These are phyloP conservation scores for Ajuga reptans DNA, from an alignment of 305 asterid genomes.

Conservation along the genomic window DNA sequence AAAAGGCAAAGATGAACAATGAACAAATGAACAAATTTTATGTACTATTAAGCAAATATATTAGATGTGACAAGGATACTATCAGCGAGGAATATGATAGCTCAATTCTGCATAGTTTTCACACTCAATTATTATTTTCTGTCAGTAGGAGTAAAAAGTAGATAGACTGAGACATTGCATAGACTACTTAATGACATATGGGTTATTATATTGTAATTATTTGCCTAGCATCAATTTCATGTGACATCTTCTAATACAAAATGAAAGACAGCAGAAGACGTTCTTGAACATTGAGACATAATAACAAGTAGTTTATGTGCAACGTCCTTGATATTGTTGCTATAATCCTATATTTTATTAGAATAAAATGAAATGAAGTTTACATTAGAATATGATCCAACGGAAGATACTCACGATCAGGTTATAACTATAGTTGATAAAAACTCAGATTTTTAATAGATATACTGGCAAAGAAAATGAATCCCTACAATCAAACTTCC, in stretches of 20 bases:
- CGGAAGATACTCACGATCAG: neutral
- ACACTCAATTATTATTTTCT: neutral
- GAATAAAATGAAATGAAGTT: neutral
- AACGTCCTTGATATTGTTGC: neutral
- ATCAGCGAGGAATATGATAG: conserved; percentile 9
- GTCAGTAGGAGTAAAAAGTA: neutral
- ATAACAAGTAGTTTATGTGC: neutral
- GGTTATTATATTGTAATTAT: neutral
- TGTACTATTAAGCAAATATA: neutral
- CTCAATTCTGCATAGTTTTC: neutral
- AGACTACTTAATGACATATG: neutral
- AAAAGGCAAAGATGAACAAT: conserved; percentile 21
- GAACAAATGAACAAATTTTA: conserved; percentile 14
- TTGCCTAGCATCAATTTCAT: neutral
- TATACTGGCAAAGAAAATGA: neutral
- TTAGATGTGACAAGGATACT: conserved; percentile 2
- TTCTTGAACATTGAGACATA: conserved; percentile 9
- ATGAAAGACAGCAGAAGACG: conserved; percentile 4
- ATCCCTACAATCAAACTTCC: neutral
- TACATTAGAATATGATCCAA: neutral
- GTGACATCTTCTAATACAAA: conserved; percentile 15
- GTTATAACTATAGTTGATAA: neutral
- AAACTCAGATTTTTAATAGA: conserved; percentile 1
- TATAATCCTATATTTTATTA: neutral
- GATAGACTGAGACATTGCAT: neutral